Conservation (phyloP, 345 rosid species). For the Syzygium aromaticum region DNA sequence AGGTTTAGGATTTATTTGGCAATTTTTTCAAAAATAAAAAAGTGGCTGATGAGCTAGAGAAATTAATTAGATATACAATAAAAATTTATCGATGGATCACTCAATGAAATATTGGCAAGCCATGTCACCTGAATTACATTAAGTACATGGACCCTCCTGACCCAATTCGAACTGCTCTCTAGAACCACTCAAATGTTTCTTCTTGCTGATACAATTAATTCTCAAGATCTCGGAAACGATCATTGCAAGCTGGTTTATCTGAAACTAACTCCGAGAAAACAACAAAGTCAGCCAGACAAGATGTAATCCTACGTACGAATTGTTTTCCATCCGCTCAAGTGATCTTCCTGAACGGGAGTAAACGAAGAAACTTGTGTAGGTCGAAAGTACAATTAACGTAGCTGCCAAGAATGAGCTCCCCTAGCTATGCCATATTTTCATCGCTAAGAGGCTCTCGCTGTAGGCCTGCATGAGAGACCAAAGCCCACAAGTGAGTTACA, state of each 20-base stretch:
- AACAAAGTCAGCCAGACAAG: neutral
- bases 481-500: neutral
- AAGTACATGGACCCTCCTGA: neutral
- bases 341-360: neutral
- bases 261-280: neutral
- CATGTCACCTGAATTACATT: neutral
- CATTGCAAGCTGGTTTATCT: neutral
- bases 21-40: too few species aligned
- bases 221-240: neutral
- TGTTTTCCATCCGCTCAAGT: neutral
- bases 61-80: neutral
- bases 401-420: neutral
- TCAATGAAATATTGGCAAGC: neutral
- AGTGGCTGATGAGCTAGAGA: neutral
- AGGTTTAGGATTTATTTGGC: too few species aligned
- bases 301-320: neutral
- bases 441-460: neutral
- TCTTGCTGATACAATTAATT: neutral
- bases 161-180: neutral
- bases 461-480: neutral
- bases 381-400: neutral
- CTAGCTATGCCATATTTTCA: neutral
- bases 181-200: neutral
- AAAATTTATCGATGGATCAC: neutral
- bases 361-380: neutral